phyloP scores from a whole-genome alignment of 1,284 basidiomycete species.

The Ceratobasidium sp. region DNA sequence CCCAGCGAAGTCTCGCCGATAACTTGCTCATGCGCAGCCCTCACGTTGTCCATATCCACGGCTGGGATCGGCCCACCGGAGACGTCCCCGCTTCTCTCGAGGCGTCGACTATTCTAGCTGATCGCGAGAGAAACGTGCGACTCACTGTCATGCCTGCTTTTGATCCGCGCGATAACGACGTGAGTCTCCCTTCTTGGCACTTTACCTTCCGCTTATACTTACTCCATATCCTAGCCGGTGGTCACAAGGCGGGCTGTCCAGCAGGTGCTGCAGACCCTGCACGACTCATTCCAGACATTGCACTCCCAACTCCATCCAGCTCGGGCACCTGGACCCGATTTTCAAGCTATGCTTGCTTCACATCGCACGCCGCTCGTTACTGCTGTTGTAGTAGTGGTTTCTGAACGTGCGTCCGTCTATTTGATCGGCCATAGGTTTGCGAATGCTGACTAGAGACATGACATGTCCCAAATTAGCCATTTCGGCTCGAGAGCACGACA shows the following conservation, averaged over 20 bases:
- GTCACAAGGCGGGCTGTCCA: constrained; percentile 27
- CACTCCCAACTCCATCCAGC: constrained; percentile 42
- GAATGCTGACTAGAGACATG: not conserved
- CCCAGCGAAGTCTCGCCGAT: constrained; percentile 42
- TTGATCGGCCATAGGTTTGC: constrained; percentile 12
- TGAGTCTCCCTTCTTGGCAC: constrained; percentile 16
- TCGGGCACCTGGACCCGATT: constrained; percentile 30
- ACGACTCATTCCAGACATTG: constrained; percentile 43
- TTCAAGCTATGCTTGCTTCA: constrained; percentile 43
- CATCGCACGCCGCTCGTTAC: constrained; percentile 45
- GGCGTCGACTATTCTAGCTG: constrained; percentile 43
- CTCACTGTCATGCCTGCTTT: constrained; percentile 34
- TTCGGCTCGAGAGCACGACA: constrained; percentile 41
- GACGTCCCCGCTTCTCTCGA: constrained; percentile 31
- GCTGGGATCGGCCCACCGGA: constrained; percentile 40
- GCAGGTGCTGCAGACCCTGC: constrained; percentile 30
- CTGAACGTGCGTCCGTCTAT: constrained; percentile 34
- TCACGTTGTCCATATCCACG: constrained; percentile 40
- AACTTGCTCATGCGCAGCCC: constrained; percentile 41
- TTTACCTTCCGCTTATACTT: not conserved
- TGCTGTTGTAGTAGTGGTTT: constrained; percentile 44
- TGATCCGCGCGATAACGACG: constrained; percentile 41
- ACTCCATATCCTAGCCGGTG: not conserved
- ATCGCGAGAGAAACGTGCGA: constrained; percentile 39
- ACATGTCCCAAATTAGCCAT: constrained; percentile 40